Conservation (phyloP, 768 basidiomycete genomes). For the Mycena polygramma region DNA sequence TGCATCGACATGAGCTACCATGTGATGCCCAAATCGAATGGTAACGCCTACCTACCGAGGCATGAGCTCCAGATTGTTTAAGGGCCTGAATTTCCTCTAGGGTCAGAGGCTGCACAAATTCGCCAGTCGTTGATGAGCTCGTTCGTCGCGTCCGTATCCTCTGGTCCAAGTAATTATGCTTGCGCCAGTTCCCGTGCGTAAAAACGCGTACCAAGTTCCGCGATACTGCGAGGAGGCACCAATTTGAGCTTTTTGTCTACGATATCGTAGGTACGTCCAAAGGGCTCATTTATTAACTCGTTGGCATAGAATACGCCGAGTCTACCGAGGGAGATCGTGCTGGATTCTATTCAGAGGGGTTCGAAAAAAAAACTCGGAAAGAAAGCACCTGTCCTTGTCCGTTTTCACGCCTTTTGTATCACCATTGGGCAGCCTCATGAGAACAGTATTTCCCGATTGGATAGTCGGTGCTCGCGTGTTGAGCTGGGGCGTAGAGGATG, state of each 20-base stretch:
- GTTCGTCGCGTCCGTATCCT: constrained; percentile 98
- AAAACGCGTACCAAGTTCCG: constrained; percentile 80
- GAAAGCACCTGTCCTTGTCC: constrained; percentile 76
- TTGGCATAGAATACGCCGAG: constrained; percentile 86
- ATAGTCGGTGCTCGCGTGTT: constrained; percentile 56
- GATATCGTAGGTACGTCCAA: constrained; percentile 93
- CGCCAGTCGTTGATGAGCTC: constrained; percentile 93
- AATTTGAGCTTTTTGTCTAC: constrained; percentile 75
- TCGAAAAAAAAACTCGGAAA: constrained; percentile 3
- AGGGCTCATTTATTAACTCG: constrained; percentile 85
- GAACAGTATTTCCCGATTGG: constrained; percentile 78
- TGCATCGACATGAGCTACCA: constrained; percentile 49
- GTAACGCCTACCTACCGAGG: constrained; percentile 63
- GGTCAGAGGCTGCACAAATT: constrained; percentile 87
- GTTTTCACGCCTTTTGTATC: constrained; percentile 82
- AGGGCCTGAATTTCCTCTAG: constrained; percentile 86
- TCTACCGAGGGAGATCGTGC: constrained; percentile 83
- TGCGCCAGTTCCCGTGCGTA: not conserved
- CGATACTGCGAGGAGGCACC: constrained; percentile 71
- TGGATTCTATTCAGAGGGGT: constrained; percentile 45
- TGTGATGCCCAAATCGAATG: constrained; percentile 1
- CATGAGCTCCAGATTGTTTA: constrained; percentile 86
- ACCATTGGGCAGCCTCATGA: constrained; percentile 84
- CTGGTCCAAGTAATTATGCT: constrained; percentile 53
- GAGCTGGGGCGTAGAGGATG: constrained; percentile 16